These are phyloP conservation scores for Vaccinium macrocarpon DNA, from an alignment of 148 eudicot genomes.

Conservation along the genomic window DNA sequence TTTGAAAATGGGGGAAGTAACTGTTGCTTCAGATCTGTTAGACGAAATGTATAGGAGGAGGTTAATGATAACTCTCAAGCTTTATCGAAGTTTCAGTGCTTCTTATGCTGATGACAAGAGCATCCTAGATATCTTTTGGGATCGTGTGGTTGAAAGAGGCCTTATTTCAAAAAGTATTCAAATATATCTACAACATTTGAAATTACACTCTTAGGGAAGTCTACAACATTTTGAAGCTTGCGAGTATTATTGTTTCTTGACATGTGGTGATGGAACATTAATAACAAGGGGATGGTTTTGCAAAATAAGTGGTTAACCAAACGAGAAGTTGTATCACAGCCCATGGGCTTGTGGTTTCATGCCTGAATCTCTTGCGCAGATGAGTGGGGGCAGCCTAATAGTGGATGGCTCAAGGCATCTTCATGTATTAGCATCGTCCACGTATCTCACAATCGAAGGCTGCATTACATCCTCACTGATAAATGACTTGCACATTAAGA, in stretches of 20 bases:
- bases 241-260: neutral
- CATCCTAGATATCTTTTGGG: slow-evolving; percentile 64
- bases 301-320: neutral
- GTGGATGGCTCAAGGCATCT: neutral
- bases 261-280: neutral
- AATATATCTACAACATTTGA: slow-evolving; percentile 36
- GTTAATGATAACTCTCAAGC: slow-evolving; percentile 59
- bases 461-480: neutral
- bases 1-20: slow-evolving; percentile 47
- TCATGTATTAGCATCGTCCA: neutral
- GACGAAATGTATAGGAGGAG: slow-evolving; percentile 81
- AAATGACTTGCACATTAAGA: neutral
- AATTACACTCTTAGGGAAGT: slow-evolving; percentile 19
- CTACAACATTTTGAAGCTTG: neutral
- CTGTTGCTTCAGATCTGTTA: slow-evolving; percentile 47
- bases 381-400: neutral
- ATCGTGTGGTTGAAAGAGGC: slow-evolving; percentile 50
- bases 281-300: neutral
- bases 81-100: slow-evolving; percentile 54
- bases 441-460: neutral
- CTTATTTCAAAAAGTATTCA: slow-evolving; percentile 52
- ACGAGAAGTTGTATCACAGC: neutral
- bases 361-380: neutral
- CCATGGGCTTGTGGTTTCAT: slow-evolving; percentile 1
- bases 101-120: slow-evolving; percentile 48